Base-by-base conservation (phyloP, 163 green algal genomes). In the Chloromonas sp. region DNA sequence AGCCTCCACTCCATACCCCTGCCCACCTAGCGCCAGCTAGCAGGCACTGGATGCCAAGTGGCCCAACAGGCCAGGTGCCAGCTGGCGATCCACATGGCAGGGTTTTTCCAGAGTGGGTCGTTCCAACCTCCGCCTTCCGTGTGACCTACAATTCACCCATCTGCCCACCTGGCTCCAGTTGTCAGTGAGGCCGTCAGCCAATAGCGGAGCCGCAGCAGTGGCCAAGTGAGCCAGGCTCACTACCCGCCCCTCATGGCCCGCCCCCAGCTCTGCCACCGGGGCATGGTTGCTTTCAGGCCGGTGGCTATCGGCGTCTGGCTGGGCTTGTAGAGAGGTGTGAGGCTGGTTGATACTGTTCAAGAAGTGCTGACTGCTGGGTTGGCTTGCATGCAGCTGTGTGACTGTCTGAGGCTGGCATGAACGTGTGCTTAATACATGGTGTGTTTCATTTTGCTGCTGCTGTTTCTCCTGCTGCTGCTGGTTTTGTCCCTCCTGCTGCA, bases 141-240 rank as follows among this genome's bases (percentile, higher is more conserved):
- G 5, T 74, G 11, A 74, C 66, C 66, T 11, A 74, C 5, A 5
- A 5, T 11, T 74, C 5, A 74, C 5, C 66, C 66, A 15, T 74
- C 5, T 74, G 36, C 89, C 1, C 81, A 95, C 95, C 90, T 98
- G 95, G 84, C 92, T 97, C 96, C 96, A 98, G 87, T 98, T 98
- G 90, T 98, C 96, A 60, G 87, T 94, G 58, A 98, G 89, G 2
- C 95, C 96, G 81, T 97, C 94, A 66, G 92, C 90, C 78, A 98
- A 85, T 36, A 90, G 83, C 36, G 77, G 70, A 0, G 88, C 90
- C 36, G 14, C 11, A 58, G 11, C 13, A 11, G 2, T 36, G 13
- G 71, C 71, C 5, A 79, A 36, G 13, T 79, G 71, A 5, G 11
- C 13, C 71, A 79, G 71, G 13, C 2, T 58, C 5, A 79, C 71